Evolutionary conservation across 192 early-diverging fungal species (phyloP), one percentile per base, ranked within the genome.

Genomic region (Linderina pennispora): DNA sequence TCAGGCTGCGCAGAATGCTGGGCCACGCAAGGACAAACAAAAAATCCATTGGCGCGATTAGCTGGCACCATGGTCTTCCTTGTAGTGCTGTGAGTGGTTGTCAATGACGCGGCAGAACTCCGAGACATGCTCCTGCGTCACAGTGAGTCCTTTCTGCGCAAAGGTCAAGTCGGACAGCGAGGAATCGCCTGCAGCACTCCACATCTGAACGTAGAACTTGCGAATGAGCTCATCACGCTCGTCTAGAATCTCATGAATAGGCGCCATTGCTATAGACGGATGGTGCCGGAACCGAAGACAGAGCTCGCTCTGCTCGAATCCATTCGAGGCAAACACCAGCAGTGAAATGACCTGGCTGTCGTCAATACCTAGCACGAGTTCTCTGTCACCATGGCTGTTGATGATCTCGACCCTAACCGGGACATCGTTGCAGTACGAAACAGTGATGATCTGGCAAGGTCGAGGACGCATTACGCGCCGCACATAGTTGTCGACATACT

Each of bases 31-130:
- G 76, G 21, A 92, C 83, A 42, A 90, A 90, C 19, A 85, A 83
- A 65, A 91, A 93, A 56, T 97, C 91, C 76, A 93, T 85, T 14
- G 94, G 94, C 21, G 90, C 87, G 36, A 47, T 58, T n/a, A 77
- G 40, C 66, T 9, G 6, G 63, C 45, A n/a, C 68, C 67, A 38
- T 80, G 73, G 32, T 70, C 65, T 41, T 68, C 75, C 20, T 78
- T n/a, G 55, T 80, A 80, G 18, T 68, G 58, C 42, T 72, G 68
- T 20, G 69, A 76, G 23, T 77, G 76, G 64, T 90, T 96, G 51
- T 82, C 15, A 0, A 32, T 42, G 62, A 82, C 67, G 69, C 83
- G 78, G 87, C 93, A 96, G 20, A 82, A 89, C 26, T 83, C 86
- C 37, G 89, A 86, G 35, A 96, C 92, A 37, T n/a, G n/a, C n/a